These are phyloP conservation scores for Talaromyces sp. DNA, from an alignment of 2,329 filamentous ascomycete genomes.

Conservation along the genomic window DNA sequence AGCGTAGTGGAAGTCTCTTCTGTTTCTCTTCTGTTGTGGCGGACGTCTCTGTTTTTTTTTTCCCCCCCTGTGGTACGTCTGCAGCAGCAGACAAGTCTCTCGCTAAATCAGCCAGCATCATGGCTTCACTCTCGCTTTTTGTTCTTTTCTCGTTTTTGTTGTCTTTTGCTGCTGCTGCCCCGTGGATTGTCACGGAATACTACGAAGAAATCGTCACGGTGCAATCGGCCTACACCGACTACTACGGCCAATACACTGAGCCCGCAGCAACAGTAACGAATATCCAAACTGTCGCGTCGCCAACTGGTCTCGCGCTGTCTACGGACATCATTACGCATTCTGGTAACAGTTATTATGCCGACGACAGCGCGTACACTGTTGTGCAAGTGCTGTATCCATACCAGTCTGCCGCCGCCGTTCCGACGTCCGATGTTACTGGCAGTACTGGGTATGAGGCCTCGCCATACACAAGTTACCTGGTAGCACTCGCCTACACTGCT, in stretches of 20 bases:
- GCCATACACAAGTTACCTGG: slow-evolving; percentile 18
- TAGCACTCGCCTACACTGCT: slow-evolving; percentile 23
- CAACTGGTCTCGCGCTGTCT: slow-evolving; percentile 19
- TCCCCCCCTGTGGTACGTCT: background rate
- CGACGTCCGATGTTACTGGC: slow-evolving; percentile 3
- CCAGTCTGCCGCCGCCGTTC: slow-evolving; percentile 14
- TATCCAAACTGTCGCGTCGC: slow-evolving; percentile 18
- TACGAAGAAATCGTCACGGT: slow-evolving; percentile 17
- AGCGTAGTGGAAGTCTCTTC: background rate
- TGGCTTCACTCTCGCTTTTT: slow-evolving; percentile 20
- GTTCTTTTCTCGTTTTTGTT: slow-evolving; percentile 14
- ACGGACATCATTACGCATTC: slow-evolving; percentile 18
- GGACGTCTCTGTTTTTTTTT: background rate
- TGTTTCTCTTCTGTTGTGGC: no score
- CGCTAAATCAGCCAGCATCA: background rate
- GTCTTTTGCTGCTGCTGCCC: slow-evolving; percentile 13
- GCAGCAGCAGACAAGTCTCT: background rate
- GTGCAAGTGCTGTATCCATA: slow-evolving; percentile 23
- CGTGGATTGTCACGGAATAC: slow-evolving; percentile 25
- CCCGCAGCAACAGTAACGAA: slow-evolving; percentile 4
- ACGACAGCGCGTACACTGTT: slow-evolving; percentile 14
- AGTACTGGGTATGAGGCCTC: background rate
- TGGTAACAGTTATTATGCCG: slow-evolving; percentile 2
- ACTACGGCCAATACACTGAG: slow-evolving; percentile 6
- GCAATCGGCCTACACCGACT: slow-evolving; percentile 10